These are phyloP conservation scores for Nidularia sp. DNA, from an alignment of 768 basidiomycete genomes.

Conservation along the genomic window DNA sequence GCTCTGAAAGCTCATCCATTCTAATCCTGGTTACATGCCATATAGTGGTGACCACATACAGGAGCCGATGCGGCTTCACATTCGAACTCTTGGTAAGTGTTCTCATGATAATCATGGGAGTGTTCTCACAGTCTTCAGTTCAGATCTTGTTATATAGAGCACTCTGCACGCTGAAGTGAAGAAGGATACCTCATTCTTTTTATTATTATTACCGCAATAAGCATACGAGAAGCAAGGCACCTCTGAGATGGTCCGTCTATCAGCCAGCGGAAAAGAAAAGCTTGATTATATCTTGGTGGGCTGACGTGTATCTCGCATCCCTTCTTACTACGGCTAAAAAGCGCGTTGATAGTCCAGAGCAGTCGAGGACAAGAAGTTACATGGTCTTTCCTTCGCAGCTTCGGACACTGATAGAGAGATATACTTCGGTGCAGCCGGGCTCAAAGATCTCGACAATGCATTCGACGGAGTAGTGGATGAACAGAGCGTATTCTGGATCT, in stretches of 20 bases:
- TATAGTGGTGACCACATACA: too few species aligned
- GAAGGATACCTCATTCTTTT: not conserved
- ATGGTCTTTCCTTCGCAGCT: conserved; percentile 19
- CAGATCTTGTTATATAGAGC: not conserved
- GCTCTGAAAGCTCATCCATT: too few species aligned
- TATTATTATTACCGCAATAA: not conserved
- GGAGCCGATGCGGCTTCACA: too few species aligned
- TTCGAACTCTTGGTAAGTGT: too few species aligned
- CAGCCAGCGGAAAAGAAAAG: conserved; percentile 4
- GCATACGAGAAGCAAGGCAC: too few species aligned
- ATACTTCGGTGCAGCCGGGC: conserved; percentile 17
- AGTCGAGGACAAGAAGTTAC: conserved; percentile 11
- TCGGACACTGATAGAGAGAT: conserved; percentile 16
- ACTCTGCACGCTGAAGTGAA: not conserved
- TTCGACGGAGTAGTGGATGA: conserved; percentile 15
- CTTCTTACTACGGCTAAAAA: not conserved
- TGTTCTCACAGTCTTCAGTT: too few species aligned
- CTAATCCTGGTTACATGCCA: too few species aligned
- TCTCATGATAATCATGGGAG: too few species aligned
- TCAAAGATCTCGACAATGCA: conserved; percentile 17
- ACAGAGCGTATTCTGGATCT: conserved; percentile 24
- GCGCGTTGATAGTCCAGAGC: conserved; percentile 9
- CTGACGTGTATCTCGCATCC: not conserved
- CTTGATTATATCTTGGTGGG: conserved; percentile 12
- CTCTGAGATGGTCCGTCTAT: conserved; percentile 4